Base-by-base conservation (phyloP, 2,329 filamentous ascomycete species). In the Elsinoe australis region DNA sequence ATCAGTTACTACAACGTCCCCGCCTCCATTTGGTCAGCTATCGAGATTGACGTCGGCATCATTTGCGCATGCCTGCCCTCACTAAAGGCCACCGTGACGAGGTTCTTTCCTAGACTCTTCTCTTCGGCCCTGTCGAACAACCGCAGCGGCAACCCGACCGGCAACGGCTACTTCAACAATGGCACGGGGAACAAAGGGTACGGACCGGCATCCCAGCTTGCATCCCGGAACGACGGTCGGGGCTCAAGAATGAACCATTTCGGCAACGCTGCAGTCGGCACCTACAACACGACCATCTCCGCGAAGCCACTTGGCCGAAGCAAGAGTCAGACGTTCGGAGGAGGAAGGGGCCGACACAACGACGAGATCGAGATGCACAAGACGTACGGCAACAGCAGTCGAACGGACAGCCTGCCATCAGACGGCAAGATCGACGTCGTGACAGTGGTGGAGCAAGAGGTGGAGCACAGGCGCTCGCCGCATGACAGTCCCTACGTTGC, bases 41-140 rank as follows among this genome's bases (percentile, higher is more conserved):
- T 54, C 41, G 53, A 54, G 15, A 42, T 48, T 26, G 47, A 53
- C 22, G 47, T 51, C 12, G 44, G 51, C 17, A 53, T 54, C 47
- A 49, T 53, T 19, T 54, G 53, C 28, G 53, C 53, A 32, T 51
- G 53, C 18, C 49, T 54, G 3, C 51, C 53, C 7, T 44, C 39
- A 14, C 46, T 54, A 2, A 64, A 49, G 39, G 41, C 51, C 10
- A 47, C 45, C 39, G 39, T 50, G 2, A 49, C 51, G 31, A 35
- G 51, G 33, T 18, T 50, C 35, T 19, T 50, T 42, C 15, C 51
- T 26, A 17, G 44, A 12, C 29, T 47, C 32, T 47, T 47, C 44
- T 17, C 17, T 31, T 24, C 17, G 12, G 15, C 28, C 26, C 14
- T 31, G 6, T 32, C 24, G 17, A 47, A 47, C 32, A 34, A 34